phyloP scores from a whole-genome alignment of 306 rosid genomes.

The Vicia sativa region DNA sequence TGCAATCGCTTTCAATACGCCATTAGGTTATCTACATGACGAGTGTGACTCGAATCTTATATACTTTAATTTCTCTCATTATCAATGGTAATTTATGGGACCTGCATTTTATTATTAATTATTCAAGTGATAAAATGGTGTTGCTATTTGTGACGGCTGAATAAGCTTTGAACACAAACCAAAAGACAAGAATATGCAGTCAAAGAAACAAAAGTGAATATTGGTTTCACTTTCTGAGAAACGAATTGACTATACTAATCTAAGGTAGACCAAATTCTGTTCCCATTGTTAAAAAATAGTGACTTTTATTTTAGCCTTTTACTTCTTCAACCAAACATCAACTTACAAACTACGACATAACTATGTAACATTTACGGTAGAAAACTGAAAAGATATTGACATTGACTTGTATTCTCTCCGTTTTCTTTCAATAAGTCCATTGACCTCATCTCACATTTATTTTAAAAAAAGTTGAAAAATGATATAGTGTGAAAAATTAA shows the following conservation, averaged over 20 bases:
- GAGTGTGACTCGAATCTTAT: conserved; percentile 25
- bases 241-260: not conserved
- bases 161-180: not conserved
- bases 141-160: not conserved
- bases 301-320: not conserved
- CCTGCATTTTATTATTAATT: conserved; percentile 8
- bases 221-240: not conserved
- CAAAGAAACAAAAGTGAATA: not conserved
- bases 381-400: too few species aligned
- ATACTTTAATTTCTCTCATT: conserved; percentile 11
- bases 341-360: not conserved
- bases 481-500: too few species aligned
- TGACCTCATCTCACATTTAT: too few species aligned
- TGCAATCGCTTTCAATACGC: conserved; percentile 40
- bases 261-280: not conserved
- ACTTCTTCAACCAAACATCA: not conserved
- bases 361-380: not conserved
- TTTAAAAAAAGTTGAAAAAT: too few species aligned
- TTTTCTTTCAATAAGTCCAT: too few species aligned
- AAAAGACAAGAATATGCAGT: not conserved
- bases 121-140: not conserved
- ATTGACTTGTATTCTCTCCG: too few species aligned
- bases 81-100: conserved; percentile 28
- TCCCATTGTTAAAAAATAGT: not conserved
- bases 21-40: conserved; percentile 37